Evolutionary conservation across 768 basidiomycete species (phyloP), one percentile per base, ranked within the genome.

Genomic region (Cystobasidium tubakii): DNA sequence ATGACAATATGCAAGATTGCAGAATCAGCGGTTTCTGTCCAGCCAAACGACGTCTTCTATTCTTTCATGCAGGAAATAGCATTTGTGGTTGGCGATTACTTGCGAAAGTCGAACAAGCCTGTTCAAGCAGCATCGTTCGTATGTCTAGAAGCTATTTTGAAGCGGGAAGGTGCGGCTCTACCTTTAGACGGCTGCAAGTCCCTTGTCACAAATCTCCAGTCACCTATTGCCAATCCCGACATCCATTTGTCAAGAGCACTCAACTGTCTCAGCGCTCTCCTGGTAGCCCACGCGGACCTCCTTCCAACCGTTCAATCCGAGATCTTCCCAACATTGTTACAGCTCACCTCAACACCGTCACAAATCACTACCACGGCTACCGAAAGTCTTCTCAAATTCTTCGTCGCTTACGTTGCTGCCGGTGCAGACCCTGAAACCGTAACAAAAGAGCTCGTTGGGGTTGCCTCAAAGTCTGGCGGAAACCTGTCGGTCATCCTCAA

Each of bases 341-440:
- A 31, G 19, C 81, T 81, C 60, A 86, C 92, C 62, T 85, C 92
- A 0, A 86, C 88, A 78, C 91, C 93, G 0, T 89, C 93, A 0
- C 84, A 93, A 17, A 86, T 90, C 25, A 64, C 42, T 4, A 88
- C 88, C 12, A 83, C 86, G 0, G 87, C 90, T 1, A 86, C 95
- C 6, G 93, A 97, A 42, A 87, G 90, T 0, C 84, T 96, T 15
- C 85, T 92, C 60, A 84, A 83, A 19, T 98, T 98, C 85, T 92
- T 91, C 81, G 84, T 84, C 0, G 87, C 89, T 0, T 86, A 95
- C 55, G 91, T 95, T 33, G 85, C 86, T 75, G 91, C 91, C 1
- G 93, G 97, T 77, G 84, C 65, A 2, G 66, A 75, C 0, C 17
- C 75, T 1, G 89, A 80, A 89, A n/a, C 42, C 0, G 21, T 77